Evolutionary conservation across 75 land plant genomes (phyloP).

Genomic region (Sequoiadendron giganteum): DNA sequence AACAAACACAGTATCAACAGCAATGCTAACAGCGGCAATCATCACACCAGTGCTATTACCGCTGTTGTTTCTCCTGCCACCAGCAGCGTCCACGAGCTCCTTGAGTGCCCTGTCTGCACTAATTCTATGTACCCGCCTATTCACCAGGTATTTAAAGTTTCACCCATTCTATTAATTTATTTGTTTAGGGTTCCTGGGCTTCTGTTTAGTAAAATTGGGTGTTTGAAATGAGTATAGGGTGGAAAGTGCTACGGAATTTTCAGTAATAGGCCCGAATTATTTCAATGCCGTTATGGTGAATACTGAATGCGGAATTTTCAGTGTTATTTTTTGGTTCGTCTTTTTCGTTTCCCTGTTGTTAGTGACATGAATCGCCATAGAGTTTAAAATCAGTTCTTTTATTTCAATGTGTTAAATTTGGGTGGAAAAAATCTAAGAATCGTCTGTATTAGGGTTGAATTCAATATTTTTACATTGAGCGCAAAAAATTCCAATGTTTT

Average conservation of each 20-base stretch:
- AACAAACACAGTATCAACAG: background rate
- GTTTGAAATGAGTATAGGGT: background rate
- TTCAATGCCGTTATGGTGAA: background rate
- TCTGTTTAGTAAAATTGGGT: background rate
- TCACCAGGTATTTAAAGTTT: slow-evolving; percentile 58
- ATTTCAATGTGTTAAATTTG: no score
- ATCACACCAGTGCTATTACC: background rate
- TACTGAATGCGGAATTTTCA: no score
- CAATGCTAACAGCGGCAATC: background rate
- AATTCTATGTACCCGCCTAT: slow-evolving; percentile 95
- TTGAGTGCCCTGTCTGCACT: slow-evolving; percentile 93
- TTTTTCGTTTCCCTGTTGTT: no score
- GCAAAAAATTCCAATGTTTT: no score
- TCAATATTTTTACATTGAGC: no score
- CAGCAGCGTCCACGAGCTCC: slow-evolving; percentile 81
- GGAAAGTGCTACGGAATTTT: background rate
- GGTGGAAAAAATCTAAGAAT: no score
- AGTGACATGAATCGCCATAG: no score
- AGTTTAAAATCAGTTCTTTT: no score
- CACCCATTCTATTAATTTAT: background rate
- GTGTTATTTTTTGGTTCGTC: no score
- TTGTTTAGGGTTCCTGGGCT: background rate
- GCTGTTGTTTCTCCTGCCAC: slow-evolving; percentile 37
- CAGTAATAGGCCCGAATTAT: background rate
- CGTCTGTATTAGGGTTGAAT: no score